A percentile compares a stretch with the other conserved stretches of the same genome.
phyloP scores from a whole-genome alignment of 352 stramenopile species.

The Globisporangium cylindrosporum region DNA sequence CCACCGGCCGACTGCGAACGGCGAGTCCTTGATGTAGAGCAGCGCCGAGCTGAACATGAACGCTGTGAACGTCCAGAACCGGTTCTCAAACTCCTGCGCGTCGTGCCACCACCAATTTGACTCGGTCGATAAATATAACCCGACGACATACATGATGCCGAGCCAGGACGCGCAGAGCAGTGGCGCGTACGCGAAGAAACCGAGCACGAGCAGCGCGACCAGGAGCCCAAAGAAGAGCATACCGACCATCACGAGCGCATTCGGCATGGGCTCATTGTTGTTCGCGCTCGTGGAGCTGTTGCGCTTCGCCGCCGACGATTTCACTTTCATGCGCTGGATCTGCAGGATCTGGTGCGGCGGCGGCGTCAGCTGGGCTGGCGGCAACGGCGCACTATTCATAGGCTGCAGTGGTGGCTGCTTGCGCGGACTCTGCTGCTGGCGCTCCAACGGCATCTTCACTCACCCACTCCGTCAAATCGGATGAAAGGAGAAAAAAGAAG shows the following conservation, averaged over 20 bases:
- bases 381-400: slow-evolving; percentile 12
- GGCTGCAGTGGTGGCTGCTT: slow-evolving; percentile 4
- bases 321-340: slow-evolving; percentile 42
- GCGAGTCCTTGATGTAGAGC: slow-evolving; percentile 95
- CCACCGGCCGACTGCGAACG: slow-evolving; percentile 74
- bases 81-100: slow-evolving; percentile 95
- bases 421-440: slow-evolving; percentile 20
- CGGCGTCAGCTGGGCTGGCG: slow-evolving; percentile 1
- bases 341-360: slow-evolving; percentile 42
- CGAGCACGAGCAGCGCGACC: slow-evolving; percentile 64
- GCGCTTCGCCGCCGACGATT: slow-evolving; percentile 13
- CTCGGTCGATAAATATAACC: slow-evolving; percentile 78
- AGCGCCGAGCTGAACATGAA: slow-evolving; percentile 91
- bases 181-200: slow-evolving; percentile 80
- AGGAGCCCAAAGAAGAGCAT: slow-evolving; percentile 69
- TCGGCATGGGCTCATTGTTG: slow-evolving; percentile 41
- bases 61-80: slow-evolving; percentile 95
- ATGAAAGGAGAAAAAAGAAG: background rate
- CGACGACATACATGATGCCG: slow-evolving; percentile 80
- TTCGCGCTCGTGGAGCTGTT: slow-evolving; percentile 16
- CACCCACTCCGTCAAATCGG: background rate
- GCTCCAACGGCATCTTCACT: slow-evolving; percentile 11
- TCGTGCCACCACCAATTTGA: slow-evolving; percentile 86
- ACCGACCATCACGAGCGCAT: slow-evolving; percentile 65
- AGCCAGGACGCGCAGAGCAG: slow-evolving; percentile 78